Conservation (phyloP, 495 filamentous ascomycete genomes). For the Amniculicola lignicola region DNA sequence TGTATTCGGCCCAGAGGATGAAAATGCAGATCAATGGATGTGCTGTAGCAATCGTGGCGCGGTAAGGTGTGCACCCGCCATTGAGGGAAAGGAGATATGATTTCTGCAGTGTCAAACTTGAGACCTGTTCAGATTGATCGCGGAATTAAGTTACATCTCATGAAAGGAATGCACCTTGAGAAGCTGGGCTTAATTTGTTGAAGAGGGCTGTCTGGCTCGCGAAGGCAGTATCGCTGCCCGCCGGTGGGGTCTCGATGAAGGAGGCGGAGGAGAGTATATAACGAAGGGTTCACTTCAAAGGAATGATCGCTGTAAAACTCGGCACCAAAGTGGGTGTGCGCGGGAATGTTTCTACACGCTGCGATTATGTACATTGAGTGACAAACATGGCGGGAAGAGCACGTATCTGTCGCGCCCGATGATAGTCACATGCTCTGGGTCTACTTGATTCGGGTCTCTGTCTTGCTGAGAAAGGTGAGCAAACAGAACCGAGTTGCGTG, state of each 20-base stretch:
- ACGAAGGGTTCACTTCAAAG: constrained; percentile 40
- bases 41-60: no score
- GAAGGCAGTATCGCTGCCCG: not conserved
- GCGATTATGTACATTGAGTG: not conserved
- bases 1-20: not conserved
- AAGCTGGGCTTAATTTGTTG: not conserved
- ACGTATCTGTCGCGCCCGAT: constrained; percentile 23
- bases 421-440: constrained; percentile 29
- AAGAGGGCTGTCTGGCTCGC: not conserved
- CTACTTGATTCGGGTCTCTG: constrained; percentile 27
- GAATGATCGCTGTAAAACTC: constrained; percentile 40
- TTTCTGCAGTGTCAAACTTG: not conserved
- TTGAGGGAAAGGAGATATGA: no score
- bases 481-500: no score
- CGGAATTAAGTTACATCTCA: no score
- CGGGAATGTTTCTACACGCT: constrained; percentile 31
- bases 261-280: constrained; percentile 38
- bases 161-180: not conserved
- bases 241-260: constrained; percentile 18
- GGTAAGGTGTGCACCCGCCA: no score
- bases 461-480: no score
- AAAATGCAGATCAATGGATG: no score
- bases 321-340: constrained; percentile 27
- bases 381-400: constrained; percentile 12
- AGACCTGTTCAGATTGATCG: not conserved